A percentile compares a stretch with the other conserved stretches of the same genome.
These are phyloP conservation scores for Emmonsiellopsis sp. DNA, from an alignment of 2,329 filamentous ascomycete species.

Conservation along the genomic window DNA sequence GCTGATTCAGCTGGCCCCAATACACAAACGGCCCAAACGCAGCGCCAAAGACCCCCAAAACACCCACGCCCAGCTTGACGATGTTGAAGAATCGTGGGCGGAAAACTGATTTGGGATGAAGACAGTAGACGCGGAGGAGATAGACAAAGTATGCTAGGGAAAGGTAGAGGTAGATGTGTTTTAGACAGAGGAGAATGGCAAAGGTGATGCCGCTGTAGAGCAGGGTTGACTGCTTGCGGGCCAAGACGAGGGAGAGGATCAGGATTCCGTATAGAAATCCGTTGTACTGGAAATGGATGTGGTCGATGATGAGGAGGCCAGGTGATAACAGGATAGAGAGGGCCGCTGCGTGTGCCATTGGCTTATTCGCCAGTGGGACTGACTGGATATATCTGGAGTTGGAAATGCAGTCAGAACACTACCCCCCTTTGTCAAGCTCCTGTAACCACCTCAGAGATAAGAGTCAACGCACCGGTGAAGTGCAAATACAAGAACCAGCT, in stretches of 20 bases:
- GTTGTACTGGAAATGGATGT: slow-evolving; percentile 99
- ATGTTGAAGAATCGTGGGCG: slow-evolving; percentile 68
- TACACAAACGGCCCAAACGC: slow-evolving; percentile 84
- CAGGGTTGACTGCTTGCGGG: slow-evolving; percentile 64
- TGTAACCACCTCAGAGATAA: neutral
- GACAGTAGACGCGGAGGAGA: slow-evolving; percentile 79
- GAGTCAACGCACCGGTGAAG: slow-evolving; percentile 54
- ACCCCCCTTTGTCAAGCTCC: neutral
- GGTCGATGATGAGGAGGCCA: slow-evolving; percentile 91
- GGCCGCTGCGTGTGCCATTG: slow-evolving; percentile 73
- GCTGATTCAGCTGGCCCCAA: slow-evolving; percentile 73
- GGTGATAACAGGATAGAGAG: slow-evolving; percentile 86
- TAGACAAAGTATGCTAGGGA: slow-evolving; percentile 94
- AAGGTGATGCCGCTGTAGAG: slow-evolving; percentile 75
- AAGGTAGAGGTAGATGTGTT: slow-evolving; percentile 96
- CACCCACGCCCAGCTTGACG: slow-evolving; percentile 68
- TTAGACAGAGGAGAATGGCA: slow-evolving; percentile 79
- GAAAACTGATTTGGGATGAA: slow-evolving; percentile 68
- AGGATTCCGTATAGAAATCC: slow-evolving; percentile 90
- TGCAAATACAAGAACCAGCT: slow-evolving; percentile 75
- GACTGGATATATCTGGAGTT: slow-evolving; percentile 62
- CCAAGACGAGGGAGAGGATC: slow-evolving; percentile 75
- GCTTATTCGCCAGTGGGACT: slow-evolving; percentile 55
- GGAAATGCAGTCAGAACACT: neutral
- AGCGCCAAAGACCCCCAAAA: slow-evolving; percentile 61